Evolutionary conservation across 441 rosid genomes (phyloP).

Genomic region (Populus hybrid): DNA sequence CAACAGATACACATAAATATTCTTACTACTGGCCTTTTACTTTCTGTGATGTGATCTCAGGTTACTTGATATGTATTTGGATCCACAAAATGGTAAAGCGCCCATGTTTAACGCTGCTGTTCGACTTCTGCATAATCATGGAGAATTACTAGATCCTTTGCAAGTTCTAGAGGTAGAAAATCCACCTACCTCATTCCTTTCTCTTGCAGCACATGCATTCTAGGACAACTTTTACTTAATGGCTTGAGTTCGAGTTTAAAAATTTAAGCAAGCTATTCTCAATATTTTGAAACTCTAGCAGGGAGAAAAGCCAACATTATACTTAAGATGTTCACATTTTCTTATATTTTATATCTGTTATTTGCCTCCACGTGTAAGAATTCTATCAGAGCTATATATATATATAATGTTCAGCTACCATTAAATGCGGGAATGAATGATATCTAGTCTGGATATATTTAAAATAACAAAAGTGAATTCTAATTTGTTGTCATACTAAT

Average conservation of each 20-base stretch:
- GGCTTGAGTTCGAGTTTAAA: neutral
- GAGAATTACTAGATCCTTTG: slow-evolving; percentile 92
- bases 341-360: neutral
- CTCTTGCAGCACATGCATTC: neutral
- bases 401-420: neutral
- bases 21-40: slow-evolving; percentile 9
- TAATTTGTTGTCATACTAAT: neutral
- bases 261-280: neutral
- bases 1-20: neutral
- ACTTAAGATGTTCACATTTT: too few species aligned
- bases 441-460: neutral
- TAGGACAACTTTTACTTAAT: neutral
- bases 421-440: neutral
- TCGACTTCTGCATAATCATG: slow-evolving; percentile 95
- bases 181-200: neutral
- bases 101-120: slow-evolving; percentile 99
- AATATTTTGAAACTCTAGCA: neutral
- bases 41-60: slow-evolving; percentile 32
- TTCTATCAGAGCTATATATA: neutral
- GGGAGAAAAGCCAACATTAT: neutral
- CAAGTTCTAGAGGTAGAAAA: slow-evolving; percentile 84
- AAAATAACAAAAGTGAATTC: neutral
- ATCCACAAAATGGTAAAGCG: slow-evolving; percentile 82
- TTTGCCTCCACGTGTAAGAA: neutral
- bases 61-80: slow-evolving; percentile 96